Conservation (phyloP, 805 yeast genomes). For the Candida silvicultrix region DNA sequence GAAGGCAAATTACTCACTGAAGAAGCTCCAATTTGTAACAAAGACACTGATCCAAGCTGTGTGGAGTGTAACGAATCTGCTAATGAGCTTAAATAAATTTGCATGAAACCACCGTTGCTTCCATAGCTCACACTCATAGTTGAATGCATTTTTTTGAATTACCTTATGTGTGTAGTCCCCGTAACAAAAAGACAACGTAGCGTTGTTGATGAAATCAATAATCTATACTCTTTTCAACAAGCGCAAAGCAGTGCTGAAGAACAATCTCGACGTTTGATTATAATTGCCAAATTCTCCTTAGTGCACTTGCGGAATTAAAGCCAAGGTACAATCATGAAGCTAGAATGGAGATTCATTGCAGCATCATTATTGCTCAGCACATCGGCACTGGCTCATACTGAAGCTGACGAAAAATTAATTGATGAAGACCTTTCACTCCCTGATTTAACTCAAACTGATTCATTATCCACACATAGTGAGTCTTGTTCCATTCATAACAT, state of each 20-base stretch:
- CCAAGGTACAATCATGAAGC: neutral
- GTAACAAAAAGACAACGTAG: neutral
- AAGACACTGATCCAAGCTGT: constrained; percentile 4
- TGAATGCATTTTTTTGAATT: neutral
- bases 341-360: neutral
- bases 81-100: neutral
- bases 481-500: too few species aligned
- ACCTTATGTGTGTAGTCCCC: neutral
- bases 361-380: neutral
- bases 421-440: constrained; percentile 31
- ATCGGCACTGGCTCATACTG: constrained; percentile 11
- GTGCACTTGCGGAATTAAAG: too few species aligned
- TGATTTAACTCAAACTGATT: constrained; percentile 28
- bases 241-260: too few species aligned
- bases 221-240: too few species aligned
- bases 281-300: too few species aligned
- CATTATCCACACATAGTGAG: constrained; percentile 14
- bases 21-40: neutral
- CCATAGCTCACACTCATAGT: neutral
- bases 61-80: constrained; percentile 13
- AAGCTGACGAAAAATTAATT: constrained; percentile 16
- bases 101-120: neutral
- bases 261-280: neutral
- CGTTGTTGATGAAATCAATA: too few species aligned
- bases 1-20: constrained; percentile 13